A percentile compares a stretch with the other conserved stretches of the same genome.
Conservation (phyloP, 352 stramenopile species). For the Phytophthora pini region DNA sequence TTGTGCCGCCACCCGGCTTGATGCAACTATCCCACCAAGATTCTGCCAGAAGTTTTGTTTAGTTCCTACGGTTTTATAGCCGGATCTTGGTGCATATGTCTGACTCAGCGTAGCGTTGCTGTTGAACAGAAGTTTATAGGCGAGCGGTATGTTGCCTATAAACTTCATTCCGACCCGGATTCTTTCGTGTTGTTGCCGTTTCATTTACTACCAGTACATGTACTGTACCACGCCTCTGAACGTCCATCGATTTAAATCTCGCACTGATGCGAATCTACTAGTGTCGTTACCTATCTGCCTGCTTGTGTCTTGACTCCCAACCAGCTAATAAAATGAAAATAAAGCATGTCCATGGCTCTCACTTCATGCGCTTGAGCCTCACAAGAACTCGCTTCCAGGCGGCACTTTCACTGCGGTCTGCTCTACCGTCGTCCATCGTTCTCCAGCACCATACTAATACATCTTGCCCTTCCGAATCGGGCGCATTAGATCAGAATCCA, state of each 20-base stretch:
- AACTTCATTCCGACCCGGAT: constrained; percentile 12
- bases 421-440: constrained; percentile 1
- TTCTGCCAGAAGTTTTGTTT: not conserved
- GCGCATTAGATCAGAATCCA: constrained; percentile 65
- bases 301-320: constrained; percentile 12
- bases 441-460: constrained; percentile 42
- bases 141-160: not conserved
- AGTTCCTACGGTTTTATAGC: not conserved
- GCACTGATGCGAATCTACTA: constrained; percentile 29
- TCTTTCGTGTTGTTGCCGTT: constrained; percentile 21
- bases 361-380: constrained; percentile 22
- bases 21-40: constrained; percentile 12
- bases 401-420: constrained; percentile 4
- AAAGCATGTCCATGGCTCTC: constrained; percentile 7
- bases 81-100: not conserved
- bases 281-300: constrained; percentile 1
- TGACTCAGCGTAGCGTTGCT: too few relatives aligned
- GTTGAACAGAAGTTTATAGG: too few relatives aligned
- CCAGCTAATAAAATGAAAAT: constrained; percentile 32
- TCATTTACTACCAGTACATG: constrained; percentile 2
- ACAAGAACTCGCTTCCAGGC: constrained; percentile 17
- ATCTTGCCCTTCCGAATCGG: constrained; percentile 67
- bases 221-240: not conserved
- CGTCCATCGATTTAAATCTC: constrained; percentile 27
- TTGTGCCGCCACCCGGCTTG: not conserved